Base-by-base conservation (phyloP, 176 grass and related monocot species). In the sorghum (Sorghum bicolor) region DNA sequence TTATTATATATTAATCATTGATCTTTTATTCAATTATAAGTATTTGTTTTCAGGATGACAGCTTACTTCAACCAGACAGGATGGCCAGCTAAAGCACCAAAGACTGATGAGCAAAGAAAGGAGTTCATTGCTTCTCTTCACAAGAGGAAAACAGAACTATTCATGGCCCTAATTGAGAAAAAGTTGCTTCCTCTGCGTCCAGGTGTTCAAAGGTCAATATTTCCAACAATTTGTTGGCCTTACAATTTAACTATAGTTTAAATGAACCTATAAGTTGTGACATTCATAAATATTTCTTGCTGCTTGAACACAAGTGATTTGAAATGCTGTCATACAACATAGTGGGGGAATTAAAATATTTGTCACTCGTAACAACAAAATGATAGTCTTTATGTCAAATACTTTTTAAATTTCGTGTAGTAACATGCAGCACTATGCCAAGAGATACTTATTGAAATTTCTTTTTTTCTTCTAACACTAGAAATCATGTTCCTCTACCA, bases 81-180 rank as follows among this genome's bases (percentile, higher is more conserved):
- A 53, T 98, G 96, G 96, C 91, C 96, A 25, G 83, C 69, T 83
- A 93, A 95, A 88, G 82, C 91, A 28, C 93, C 91, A 55, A 93
- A 88, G 58, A 90, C 85, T 13, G 89, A 98, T 62, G 87, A 92
- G 30, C 89, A 98, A 87, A 95, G 96, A 39, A 98, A 93, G 47
- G 40, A 92, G 7, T 95, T 98, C 75, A 85, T 98, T 81, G 91
- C 96, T 83, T 92, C 93, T 70, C 87, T 98, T 84, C 96, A 98
- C 80, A 95, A 98, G 72, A 93, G 89, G 85, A 98, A 98, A 87
- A 98, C 96, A 38, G 91, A 98, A 84, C 66, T 93, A 69, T 98
- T 98, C 70, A 98, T 98, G 96, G 83, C 76, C 26, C 85, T 98
- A 38, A 95, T 98, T 80, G 96, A 98, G 90, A 98, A 95, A 74